Evolutionary conservation across 331 rosid genomes (phyloP).

Genomic region (Dryas integrifolia): DNA sequence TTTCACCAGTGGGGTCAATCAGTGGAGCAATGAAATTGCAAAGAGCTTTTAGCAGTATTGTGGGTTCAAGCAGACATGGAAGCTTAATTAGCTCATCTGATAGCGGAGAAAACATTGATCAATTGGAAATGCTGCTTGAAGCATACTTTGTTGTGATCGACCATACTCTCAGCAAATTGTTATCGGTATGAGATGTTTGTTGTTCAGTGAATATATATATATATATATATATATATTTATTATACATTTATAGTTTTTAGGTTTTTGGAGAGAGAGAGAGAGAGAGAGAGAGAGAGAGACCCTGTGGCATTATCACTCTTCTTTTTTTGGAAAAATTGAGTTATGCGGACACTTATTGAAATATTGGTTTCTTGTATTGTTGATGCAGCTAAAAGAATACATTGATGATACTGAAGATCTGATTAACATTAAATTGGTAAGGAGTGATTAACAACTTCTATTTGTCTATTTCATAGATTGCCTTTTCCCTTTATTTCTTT

Average conservation of each 20-base stretch:
- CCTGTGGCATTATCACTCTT: slow-evolving; percentile 7
- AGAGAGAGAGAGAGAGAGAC: no score
- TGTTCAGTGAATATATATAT: slow-evolving; percentile 3
- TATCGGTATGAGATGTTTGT: slow-evolving; percentile 42
- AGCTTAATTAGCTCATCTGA: slow-evolving; percentile 61
- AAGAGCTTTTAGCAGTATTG: slow-evolving; percentile 74
- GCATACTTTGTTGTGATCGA: slow-evolving; percentile 50
- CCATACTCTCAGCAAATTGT: slow-evolving; percentile 43
- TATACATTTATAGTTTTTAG: not conserved
- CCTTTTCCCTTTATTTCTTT: slow-evolving; percentile 12
- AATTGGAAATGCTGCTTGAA: slow-evolving; percentile 54
- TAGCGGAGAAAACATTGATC: slow-evolving; percentile 39
- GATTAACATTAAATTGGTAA: slow-evolving; percentile 51
- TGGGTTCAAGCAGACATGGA: slow-evolving; percentile 56
- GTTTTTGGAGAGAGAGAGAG: no score
- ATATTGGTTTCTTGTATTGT: slow-evolving; percentile 30
- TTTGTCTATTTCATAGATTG: slow-evolving; percentile 14
- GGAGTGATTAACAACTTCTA: not conserved
- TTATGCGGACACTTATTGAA: slow-evolving; percentile 13
- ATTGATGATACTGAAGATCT: slow-evolving; percentile 54
- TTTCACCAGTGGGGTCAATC: slow-evolving; percentile 65
- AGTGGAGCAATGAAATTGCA: slow-evolving; percentile 53
- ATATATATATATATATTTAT: not conserved
- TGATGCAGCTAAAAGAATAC: slow-evolving; percentile 51
- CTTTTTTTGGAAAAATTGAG: no score